Evolutionary conservation across 805 yeast genomes (phyloP).

Genomic region (Candida sonorensis): DNA sequence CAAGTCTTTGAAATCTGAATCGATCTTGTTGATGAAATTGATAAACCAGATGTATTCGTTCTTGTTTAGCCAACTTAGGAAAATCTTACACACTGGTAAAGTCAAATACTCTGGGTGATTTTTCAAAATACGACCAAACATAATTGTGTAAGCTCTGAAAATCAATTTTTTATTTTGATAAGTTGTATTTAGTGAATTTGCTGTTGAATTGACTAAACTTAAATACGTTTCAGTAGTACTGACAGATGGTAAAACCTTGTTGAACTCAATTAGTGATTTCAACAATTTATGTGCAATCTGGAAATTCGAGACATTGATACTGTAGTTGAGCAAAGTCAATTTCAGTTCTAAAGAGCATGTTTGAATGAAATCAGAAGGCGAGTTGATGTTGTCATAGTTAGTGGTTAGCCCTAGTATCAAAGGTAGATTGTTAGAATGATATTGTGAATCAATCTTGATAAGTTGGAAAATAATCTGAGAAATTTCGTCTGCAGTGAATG

Average conservation of each 20-base stretch:
- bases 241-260: slow-evolving; percentile 9
- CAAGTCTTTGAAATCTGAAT: not conserved
- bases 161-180: slow-evolving; percentile 13
- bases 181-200: slow-evolving; percentile 10
- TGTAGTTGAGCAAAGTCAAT: slow-evolving; percentile 8
- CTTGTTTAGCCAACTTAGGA: slow-evolving; percentile 13
- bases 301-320: slow-evolving; percentile 12
- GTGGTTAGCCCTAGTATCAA: not conserved
- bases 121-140: slow-evolving; percentile 9
- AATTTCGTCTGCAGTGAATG: slow-evolving; percentile 5
- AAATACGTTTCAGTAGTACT: slow-evolving; percentile 11
- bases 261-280: slow-evolving; percentile 4
- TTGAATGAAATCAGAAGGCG: slow-evolving; percentile 1
- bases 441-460: not conserved
- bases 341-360: slow-evolving; percentile 6
- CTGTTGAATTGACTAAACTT: slow-evolving; percentile 7
- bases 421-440: not conserved
- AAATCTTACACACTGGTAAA: slow-evolving; percentile 1
- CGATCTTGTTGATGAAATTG: slow-evolving; percentile 16
- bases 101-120: slow-evolving; percentile 7
- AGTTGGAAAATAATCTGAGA: slow-evolving; percentile 2
- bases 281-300: slow-evolving; percentile 12
- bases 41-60: slow-evolving; percentile 17
- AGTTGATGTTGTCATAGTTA: not conserved
- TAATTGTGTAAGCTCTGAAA: slow-evolving; percentile 18